Percentiles rank a stretch among this genome's conserved stretches.
Conservation (phyloP, 192 early-diverging fungal genomes). For the Coemansia sp. region DNA sequence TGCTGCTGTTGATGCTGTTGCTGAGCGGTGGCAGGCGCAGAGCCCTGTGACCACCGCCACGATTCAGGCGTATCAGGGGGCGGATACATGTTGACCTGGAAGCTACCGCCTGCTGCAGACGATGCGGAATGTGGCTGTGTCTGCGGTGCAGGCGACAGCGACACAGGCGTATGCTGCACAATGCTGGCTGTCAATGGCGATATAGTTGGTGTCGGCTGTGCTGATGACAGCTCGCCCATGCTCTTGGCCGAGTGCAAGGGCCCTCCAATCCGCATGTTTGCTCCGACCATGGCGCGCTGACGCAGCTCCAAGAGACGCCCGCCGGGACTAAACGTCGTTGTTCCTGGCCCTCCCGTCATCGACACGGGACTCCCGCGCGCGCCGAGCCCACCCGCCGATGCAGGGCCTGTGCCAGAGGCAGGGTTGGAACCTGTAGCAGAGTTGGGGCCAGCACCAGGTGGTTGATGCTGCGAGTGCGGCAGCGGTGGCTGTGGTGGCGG, state of each 20-base stretch:
- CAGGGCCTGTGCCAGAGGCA: background rate
- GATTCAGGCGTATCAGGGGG: slow-evolving; percentile 29
- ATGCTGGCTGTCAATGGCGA: slow-evolving; percentile 39
- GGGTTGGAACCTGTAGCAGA: too few relatives aligned
- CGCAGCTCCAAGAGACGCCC: slow-evolving; percentile 31
- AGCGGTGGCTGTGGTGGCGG: slow-evolving; percentile 9
- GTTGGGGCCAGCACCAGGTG: background rate
- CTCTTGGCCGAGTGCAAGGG: slow-evolving; percentile 18
- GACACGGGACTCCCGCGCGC: slow-evolving; percentile 16
- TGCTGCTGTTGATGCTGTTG: slow-evolving; percentile 21
- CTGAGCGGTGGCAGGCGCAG: slow-evolving; percentile 6
- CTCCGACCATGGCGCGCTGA: slow-evolving; percentile 20
- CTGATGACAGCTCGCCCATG: slow-evolving; percentile 16
- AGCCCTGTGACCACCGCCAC: slow-evolving; percentile 38
- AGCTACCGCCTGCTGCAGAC: slow-evolving; percentile 11
- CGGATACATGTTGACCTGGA: slow-evolving; percentile 48
- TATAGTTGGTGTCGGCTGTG: slow-evolving; percentile 44
- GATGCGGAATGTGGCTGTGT: slow-evolving; percentile 26
- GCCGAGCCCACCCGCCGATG: background rate
- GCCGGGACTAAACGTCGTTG: slow-evolving; percentile 20
- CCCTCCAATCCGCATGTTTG: slow-evolving; percentile 14
- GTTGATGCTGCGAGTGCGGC: slow-evolving; percentile 13
- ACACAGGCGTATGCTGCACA: slow-evolving; percentile 43
- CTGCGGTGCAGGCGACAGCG: slow-evolving; percentile 39
- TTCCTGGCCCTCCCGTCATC: background rate